phyloP scores from a whole-genome alignment of 331 rosid species.

The Rhamnella rubrinervis region DNA sequence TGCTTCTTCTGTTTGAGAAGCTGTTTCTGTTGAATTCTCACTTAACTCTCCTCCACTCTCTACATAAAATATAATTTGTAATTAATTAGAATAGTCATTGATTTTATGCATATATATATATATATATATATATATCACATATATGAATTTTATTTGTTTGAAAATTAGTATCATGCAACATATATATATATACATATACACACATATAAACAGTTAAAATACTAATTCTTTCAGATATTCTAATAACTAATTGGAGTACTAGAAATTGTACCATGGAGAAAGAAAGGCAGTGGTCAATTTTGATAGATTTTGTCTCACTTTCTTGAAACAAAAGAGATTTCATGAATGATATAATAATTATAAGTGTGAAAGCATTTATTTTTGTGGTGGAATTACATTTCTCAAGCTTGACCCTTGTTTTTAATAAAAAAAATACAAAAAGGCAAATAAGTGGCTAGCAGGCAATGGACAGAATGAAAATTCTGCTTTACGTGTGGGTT shows the following conservation, averaged over 20 bases:
- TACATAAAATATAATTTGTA: conserved; percentile 19
- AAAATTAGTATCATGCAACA: too few species aligned
- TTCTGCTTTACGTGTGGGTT: conserved; percentile 3
- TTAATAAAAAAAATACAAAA: too few species aligned
- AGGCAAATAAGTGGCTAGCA: background rate
- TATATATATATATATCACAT: background rate
- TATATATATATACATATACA: too few species aligned
- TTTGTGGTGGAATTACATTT: background rate
- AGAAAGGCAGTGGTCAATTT: background rate
- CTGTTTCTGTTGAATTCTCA: conserved; percentile 36
- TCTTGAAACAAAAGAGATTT: background rate
- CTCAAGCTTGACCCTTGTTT: background rate
- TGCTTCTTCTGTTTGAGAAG: conserved; percentile 52
- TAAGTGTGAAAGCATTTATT: conserved; percentile 1
- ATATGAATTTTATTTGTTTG: too few species aligned
- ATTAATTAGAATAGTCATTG: background rate
- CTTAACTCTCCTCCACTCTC: conserved; percentile 45
- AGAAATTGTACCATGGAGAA: background rate
- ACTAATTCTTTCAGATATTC: too few species aligned
- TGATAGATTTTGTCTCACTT: background rate
- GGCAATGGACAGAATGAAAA: background rate
- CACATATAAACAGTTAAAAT: too few species aligned
- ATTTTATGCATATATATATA: background rate
- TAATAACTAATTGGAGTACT: too few species aligned
- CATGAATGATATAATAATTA: background rate